Conservation (phyloP, 495 filamentous ascomycete genomes). For the Daldinia grandis region DNA sequence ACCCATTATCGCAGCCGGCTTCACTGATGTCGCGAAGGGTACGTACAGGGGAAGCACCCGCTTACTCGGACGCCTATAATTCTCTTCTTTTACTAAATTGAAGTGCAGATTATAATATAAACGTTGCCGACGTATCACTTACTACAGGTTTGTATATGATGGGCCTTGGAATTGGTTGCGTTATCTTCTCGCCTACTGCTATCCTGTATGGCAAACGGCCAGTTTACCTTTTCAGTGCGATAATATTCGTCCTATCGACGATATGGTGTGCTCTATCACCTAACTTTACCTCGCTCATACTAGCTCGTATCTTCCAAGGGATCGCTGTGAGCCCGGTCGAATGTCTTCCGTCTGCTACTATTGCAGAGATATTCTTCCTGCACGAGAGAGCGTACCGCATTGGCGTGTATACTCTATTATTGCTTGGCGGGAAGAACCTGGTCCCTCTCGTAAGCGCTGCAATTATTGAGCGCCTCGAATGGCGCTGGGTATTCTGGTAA, state of each 20-base stretch:
- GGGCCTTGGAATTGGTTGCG: slow-evolving; percentile 85
- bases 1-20: slow-evolving; percentile 88
- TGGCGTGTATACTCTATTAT: slow-evolving; percentile 91
- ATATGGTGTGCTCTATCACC: slow-evolving; percentile 89
- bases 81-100: slow-evolving; percentile 4
- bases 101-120: slow-evolving; percentile 67
- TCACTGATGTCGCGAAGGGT: slow-evolving; percentile 74
- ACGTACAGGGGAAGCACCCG: slow-evolving; percentile 38
- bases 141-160: slow-evolving; percentile 97
- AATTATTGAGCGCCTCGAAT: slow-evolving; percentile 78
- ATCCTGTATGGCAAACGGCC: slow-evolving; percentile 92
- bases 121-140: slow-evolving; percentile 78
- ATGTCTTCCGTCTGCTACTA: slow-evolving; percentile 90
- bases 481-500: slow-evolving; percentile 95
- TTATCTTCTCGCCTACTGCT: slow-evolving; percentile 87
- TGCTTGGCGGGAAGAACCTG: slow-evolving; percentile 93
- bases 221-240: slow-evolving; percentile 82
- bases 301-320: slow-evolving; percentile 87
- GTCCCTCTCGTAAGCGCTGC: slow-evolving; percentile 87
- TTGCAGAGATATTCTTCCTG: slow-evolving; percentile 96
- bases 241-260: slow-evolving; percentile 77
- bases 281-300: slow-evolving; percentile 78
- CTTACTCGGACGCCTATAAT: neutral
- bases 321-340: slow-evolving; percentile 92
- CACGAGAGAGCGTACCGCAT: slow-evolving; percentile 94